Base-by-base conservation (phyloP, 164 flowering plant genomes). In the Euptelea pleiosperma region DNA sequence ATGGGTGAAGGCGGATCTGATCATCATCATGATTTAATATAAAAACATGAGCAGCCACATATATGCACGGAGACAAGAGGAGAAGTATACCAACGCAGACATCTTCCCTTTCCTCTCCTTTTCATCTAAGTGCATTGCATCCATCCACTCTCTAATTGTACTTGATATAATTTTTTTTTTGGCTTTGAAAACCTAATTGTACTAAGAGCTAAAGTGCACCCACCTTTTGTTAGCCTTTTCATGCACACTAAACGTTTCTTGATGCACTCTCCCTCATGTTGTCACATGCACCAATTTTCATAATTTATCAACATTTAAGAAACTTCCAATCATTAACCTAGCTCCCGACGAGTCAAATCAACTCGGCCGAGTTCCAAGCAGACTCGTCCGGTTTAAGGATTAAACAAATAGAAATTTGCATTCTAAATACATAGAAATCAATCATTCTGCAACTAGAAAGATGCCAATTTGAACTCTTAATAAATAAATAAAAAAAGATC, bases 261-360 rank as follows among this genome's bases (percentile, higher is more conserved):
- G 58, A 55, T 61, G 19, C 36, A 40, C 35, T 26, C 19, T 42
- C 25, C 18, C 19, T 33, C 41, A 49, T 49, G 53, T 52, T 51
- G 57, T 69, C 72, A 69, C 72, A 69, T 69, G 68, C 55, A 45
- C 11, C 72, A 49, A 55, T 22, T 48, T 57, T n/a, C 2, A 34
- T 44, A 31, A 43, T 48, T 29, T 26, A 67, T 18, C 28, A 33
- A 19, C n/a, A 48, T 21, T 35, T n/a, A n/a, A 9, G 18, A 52
- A 55, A 30, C 25, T 37, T 29, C 55, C 45, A 63, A 58, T 63
- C 67, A 68, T 62, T 34, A 36, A 46, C 43, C 15, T 34, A 33
- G 52, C 44, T 57, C 61, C 40, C 60, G 28, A n/a, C n/a, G n/a
- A n/a, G n/a, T n/a, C n/a, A n/a, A n/a, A n/a, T n/a, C n/a, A n/a